A percentile compares a stretch with the other conserved stretches of the same genome.
These are phyloP conservation scores for Fusarium sacchari DNA, from an alignment of 2,329 filamentous ascomycete genomes.

Conservation along the genomic window DNA sequence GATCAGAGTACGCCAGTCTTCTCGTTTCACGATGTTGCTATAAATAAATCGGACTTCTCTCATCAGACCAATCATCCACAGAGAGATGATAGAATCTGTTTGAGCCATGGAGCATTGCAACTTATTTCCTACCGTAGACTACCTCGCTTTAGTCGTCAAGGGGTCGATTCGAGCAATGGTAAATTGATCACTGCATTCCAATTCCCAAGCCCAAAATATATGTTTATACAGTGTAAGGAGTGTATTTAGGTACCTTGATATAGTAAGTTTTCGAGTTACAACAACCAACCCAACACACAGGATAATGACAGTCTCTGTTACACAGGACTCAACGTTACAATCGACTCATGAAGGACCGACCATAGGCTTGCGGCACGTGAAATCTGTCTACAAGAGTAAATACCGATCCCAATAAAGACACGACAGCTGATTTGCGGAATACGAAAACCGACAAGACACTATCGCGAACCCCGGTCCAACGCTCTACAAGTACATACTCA, in stretches of 20 bases:
- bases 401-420: neutral
- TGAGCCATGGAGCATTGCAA: neutral
- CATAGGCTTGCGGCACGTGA: neutral
- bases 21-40: conserved; percentile 15
- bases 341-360: neutral
- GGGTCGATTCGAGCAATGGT: neutral
- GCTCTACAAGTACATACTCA: neutral
- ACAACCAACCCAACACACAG: conserved; percentile 1
- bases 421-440: neutral
- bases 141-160: neutral
- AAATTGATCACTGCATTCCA: neutral
- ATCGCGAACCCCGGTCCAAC: conserved; percentile 1
- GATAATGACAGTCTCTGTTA: neutral
- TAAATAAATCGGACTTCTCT: neutral
- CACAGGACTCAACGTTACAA: conserved; percentile 24
- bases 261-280: neutral
- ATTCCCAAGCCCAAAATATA: neutral
- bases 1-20: neutral
- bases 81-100: neutral
- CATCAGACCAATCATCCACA: neutral
- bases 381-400: neutral
- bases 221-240: conserved; percentile 4
- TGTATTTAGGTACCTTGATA: neutral
- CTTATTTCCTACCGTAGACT: neutral
- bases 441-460: neutral